phyloP scores from a whole-genome alignment of 805 yeast species.

The Candida berthetii region DNA sequence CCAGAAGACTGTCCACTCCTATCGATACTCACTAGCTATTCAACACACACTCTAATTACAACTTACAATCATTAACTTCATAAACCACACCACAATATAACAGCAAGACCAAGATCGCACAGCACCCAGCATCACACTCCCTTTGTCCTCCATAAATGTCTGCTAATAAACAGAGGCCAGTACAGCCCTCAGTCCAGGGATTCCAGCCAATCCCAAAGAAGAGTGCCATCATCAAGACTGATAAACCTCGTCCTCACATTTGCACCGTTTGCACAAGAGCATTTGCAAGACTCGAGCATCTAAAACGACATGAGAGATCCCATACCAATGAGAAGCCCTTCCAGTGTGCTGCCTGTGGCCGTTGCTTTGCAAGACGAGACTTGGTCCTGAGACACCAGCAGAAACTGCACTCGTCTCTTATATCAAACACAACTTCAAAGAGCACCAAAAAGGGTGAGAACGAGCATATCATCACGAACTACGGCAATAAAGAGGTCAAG shows the following conservation, averaged over 20 bases:
- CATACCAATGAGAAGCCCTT: slow-evolving; percentile 96
- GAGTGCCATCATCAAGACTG: slow-evolving; percentile 77
- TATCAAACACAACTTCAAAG: slow-evolving; percentile 40
- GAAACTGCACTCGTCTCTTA: slow-evolving; percentile 63
- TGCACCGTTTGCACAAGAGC: slow-evolving; percentile 91
- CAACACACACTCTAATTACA: too few relatives aligned
- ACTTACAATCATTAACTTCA: too few relatives aligned
- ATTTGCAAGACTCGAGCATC: slow-evolving; percentile 91
- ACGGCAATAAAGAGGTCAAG: slow-evolving; percentile 31
- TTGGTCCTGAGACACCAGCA: slow-evolving; percentile 90
- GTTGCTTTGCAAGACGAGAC: slow-evolving; percentile 90
- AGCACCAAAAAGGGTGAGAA: slow-evolving; percentile 21
- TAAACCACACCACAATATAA: too few relatives aligned
- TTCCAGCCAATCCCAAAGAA: slow-evolving; percentile 79
- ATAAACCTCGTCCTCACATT: slow-evolving; percentile 90
- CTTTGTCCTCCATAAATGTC: too few relatives aligned
- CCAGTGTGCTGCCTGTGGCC: slow-evolving; percentile 93
- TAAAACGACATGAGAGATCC: slow-evolving; percentile 88
- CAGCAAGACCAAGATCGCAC: too few relatives aligned
- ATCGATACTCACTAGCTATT: too few relatives aligned
- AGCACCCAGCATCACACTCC: too few relatives aligned
- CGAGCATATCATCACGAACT: slow-evolving; percentile 29
- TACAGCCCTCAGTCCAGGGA: slow-evolving; percentile 21
- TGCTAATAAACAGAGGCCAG: slow-evolving; percentile 8
- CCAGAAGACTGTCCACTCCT: too few relatives aligned